Evolutionary conservation across 768 basidiomycete species (phyloP), one percentile per base, ranked within the genome.

Genomic region (Auriculariales sp.): DNA sequence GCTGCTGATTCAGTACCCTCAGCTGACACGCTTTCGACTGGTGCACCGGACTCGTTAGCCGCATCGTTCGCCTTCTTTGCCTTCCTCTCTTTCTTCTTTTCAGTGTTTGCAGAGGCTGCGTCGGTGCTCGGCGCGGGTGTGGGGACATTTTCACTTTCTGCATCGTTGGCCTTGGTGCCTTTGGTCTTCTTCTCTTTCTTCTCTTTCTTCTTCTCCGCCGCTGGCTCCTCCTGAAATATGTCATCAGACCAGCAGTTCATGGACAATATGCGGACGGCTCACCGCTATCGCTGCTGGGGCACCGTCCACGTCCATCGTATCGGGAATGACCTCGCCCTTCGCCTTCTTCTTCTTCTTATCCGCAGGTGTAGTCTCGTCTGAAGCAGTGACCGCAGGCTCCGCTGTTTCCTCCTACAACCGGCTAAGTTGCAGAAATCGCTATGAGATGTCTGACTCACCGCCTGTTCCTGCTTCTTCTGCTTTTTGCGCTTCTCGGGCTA

Each of bases 141-240:
- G 44, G 22, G 28, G 19, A 4, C 25, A 12, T 47, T 19, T 51
- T 32, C 2, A 51, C 25, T 22, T 51, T 46, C 44, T 3, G 33
- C 33, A 32, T 47, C 50, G 10, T 47, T n/a, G 24, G 4, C 24
- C 6, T 11, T 44, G 32, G 30, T 24, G 5, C 46, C 17, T 44
- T 65, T 58, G 50, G 67, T 66, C 53, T 69, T 68, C 45, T 68
- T 62, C 55, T 69, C 62, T 56, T 65, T 63, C 53, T 62, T 63
- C 51, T 66, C 53, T 35, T 52, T 32, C 22, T 57, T 42, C 24
- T 34, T 44, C 24, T 27, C 28, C 33, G 48, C 47, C 19, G 45
- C 44, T 31, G 25, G 35, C 36, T 47, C 39, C 56, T 36, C 36
- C 17, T 19, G 33, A 36, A 35, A 47, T 61, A 62, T 55, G 17